Conservation (phyloP, 257 asterid species). For the Solanum chiquidenum region DNA sequence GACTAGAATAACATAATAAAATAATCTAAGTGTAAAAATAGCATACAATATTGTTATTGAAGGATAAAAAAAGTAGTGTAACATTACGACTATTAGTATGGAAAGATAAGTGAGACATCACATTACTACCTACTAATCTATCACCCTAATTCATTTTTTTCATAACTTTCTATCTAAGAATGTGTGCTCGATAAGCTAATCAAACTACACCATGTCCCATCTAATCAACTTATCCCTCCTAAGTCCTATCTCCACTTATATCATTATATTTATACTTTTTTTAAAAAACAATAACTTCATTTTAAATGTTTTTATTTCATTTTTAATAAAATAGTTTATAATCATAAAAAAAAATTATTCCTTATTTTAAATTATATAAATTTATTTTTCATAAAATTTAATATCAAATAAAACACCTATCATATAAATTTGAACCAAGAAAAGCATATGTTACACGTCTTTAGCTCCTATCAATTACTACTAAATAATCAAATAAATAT, state of each 20-base stretch:
- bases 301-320: too few relatives aligned
- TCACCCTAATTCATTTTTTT: rapidly evolving
- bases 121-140: background rate
- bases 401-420: too few relatives aligned
- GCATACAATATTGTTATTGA: rapidly evolving
- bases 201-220: rapidly evolving
- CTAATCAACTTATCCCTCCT: background rate
- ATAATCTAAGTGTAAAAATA: background rate
- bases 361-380: too few relatives aligned
- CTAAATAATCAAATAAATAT: background rate
- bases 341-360: too few relatives aligned
- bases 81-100: too few relatives aligned
- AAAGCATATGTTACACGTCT: background rate
- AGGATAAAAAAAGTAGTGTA: too few relatives aligned
- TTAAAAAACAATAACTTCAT: too few relatives aligned
- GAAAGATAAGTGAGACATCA: background rate
- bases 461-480: background rate
- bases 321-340: too few relatives aligned
- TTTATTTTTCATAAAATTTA: background rate
- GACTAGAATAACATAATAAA: background rate
- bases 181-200: background rate
- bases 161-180: too few relatives aligned
- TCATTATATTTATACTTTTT: too few relatives aligned
- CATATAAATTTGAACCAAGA: background rate
- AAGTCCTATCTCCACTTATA: background rate